A percentile compares a stretch with the other conserved stretches of the same genome.
These are phyloP conservation scores for Cryptococcus sp. DNA, from an alignment of 1,284 basidiomycete genomes.

Conservation along the genomic window DNA sequence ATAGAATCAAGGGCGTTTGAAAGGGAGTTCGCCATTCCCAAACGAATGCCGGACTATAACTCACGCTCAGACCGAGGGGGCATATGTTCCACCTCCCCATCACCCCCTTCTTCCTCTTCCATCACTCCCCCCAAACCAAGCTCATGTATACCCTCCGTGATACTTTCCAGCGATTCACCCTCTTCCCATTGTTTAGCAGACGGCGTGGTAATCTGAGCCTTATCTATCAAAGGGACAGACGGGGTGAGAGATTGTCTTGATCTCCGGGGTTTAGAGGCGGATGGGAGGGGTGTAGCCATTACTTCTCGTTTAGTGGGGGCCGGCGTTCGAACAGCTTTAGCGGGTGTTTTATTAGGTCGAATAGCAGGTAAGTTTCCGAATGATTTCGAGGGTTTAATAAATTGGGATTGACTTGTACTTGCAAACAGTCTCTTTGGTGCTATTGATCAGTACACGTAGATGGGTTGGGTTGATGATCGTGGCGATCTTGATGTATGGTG, in stretches of 20 bases:
- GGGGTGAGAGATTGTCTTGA: conserved; percentile 17
- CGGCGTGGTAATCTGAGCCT: conserved; percentile 20
- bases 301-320: conserved; percentile 14
- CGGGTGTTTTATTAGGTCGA: neutral
- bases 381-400: too few relatives aligned
- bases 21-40: too few relatives aligned
- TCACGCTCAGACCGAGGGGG: conserved; percentile 27
- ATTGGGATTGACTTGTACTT: neutral
- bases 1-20: too few relatives aligned
- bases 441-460: neutral
- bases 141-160: conserved; percentile 21
- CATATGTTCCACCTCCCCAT: conserved; percentile 36
- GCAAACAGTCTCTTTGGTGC: neutral
- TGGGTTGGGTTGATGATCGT: neutral
- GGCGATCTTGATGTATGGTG: too few relatives aligned
- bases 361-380: too few relatives aligned
- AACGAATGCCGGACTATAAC: too few relatives aligned
- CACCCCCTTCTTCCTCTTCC: conserved; percentile 15
- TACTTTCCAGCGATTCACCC: conserved; percentile 32
- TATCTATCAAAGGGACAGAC: conserved; percentile 7
- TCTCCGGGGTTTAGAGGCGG: conserved; percentile 28
- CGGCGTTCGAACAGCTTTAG: conserved; percentile 17
- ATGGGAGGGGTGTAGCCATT: conserved; percentile 34
- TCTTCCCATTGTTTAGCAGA: conserved; percentile 34
- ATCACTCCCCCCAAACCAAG: conserved; percentile 15